Evolutionary conservation across 2,329 filamentous ascomycete species (phyloP).

Genomic region (Xylaria sp.): DNA sequence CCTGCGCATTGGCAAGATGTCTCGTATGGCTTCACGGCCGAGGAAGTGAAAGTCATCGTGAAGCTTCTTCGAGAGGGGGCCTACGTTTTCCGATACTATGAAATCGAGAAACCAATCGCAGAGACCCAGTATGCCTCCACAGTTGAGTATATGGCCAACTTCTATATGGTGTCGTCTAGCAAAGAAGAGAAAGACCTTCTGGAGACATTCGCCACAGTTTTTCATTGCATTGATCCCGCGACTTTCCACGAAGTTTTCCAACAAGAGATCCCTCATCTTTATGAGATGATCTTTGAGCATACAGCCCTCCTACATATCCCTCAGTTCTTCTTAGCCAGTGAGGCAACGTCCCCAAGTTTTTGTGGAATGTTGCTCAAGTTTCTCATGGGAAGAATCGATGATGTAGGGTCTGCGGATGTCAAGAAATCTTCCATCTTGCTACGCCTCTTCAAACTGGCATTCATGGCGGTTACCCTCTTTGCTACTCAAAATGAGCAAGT

Average conservation of each 20-base stretch:
- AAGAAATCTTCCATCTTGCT: slow-evolving; percentile 92
- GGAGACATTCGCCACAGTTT: slow-evolving; percentile 97
- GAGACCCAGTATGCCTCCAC: slow-evolving; percentile 80
- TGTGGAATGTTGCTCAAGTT: slow-evolving; percentile 98
- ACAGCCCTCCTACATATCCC: slow-evolving; percentile 92
- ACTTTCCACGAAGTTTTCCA: slow-evolving; percentile 99
- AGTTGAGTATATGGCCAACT: slow-evolving; percentile 90
- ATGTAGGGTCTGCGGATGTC: slow-evolving; percentile 90
- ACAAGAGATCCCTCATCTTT: slow-evolving; percentile 93
- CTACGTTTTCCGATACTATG: slow-evolving; percentile 96
- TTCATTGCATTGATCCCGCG: slow-evolving; percentile 97
- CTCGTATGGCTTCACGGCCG: slow-evolving; percentile 93
- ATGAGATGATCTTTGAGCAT: slow-evolving; percentile 98
- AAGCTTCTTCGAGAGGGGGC: slow-evolving; percentile 97
- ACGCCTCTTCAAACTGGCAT: slow-evolving; percentile 94
- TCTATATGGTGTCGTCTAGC: slow-evolving; percentile 90
- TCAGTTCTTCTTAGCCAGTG: slow-evolving; percentile 98
- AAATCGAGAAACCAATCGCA: slow-evolving; percentile 77
- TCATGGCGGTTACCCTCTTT: slow-evolving; percentile 99
- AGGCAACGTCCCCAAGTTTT: slow-evolving; percentile 96
- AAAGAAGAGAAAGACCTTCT: slow-evolving; percentile 98
- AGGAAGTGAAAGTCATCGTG: slow-evolving; percentile 94
- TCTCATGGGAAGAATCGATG: slow-evolving; percentile 93
- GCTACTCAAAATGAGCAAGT: slow-evolving; percentile 95
- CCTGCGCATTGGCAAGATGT: slow-evolving; percentile 94